A percentile compares a stretch with the other conserved stretches of the same genome.
Conservation (phyloP, 805 yeast species). For the Hemisphaericaspora nanyangensis region DNA sequence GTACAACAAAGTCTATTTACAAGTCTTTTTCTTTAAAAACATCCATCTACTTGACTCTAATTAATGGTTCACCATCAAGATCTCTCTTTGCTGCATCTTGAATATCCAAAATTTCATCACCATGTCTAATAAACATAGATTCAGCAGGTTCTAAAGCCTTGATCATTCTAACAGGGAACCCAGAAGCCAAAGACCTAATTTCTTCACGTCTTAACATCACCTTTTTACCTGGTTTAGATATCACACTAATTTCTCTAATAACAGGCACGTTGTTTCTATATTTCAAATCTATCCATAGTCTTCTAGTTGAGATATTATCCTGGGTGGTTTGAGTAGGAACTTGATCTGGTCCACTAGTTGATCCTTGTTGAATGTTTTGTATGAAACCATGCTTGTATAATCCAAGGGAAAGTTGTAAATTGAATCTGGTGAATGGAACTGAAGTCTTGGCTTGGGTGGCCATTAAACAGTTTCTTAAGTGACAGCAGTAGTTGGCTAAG, state of each 20-base stretch:
- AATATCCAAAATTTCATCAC: conserved; percentile 57
- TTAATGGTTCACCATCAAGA: conserved; percentile 72
- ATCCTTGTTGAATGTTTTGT: conserved; percentile 80
- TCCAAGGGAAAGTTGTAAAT: conserved; percentile 78
- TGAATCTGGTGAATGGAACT: conserved; percentile 78
- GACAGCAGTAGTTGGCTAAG: conserved; percentile 81
- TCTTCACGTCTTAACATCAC: conserved; percentile 63
- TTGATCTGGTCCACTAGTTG: conserved; percentile 77
- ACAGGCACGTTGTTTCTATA: conserved; percentile 81
- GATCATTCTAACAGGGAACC: conserved; percentile 68
- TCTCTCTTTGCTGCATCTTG: conserved; percentile 81
- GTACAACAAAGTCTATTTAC: conserved; percentile 1
- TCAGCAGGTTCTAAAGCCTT: conserved; percentile 89
- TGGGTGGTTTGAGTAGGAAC: conserved; percentile 74
- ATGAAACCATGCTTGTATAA: conserved; percentile 89
- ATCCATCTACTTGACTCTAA: conserved; percentile 55
- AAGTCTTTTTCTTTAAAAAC: background rate
- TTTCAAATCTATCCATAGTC: conserved; percentile 89
- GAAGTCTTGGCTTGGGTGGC: conserved; percentile 72
- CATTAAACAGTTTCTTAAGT: conserved; percentile 80
- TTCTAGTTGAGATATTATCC: conserved; percentile 79
- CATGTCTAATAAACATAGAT: conserved; percentile 63
- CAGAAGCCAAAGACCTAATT: conserved; percentile 69
- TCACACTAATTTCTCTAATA: conserved; percentile 61
- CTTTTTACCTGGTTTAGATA: conserved; percentile 82